Percentiles rank a stretch among this genome's conserved stretches.
These are phyloP conservation scores for Aspergillus floridensis DNA, from an alignment of 2,329 filamentous ascomycete genomes.

Conservation along the genomic window DNA sequence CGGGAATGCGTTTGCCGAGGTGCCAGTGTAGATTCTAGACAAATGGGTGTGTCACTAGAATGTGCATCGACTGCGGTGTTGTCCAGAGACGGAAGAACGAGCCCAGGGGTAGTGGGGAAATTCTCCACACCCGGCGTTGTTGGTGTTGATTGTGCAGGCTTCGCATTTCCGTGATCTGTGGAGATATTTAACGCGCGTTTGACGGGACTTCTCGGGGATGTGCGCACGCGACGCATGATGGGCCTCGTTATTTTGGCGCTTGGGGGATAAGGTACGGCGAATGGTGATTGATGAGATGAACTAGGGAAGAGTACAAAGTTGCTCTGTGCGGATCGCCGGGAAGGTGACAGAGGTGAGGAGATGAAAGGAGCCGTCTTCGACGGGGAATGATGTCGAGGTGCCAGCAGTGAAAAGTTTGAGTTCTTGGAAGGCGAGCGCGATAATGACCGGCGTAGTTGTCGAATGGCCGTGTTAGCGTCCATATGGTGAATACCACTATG, in stretches of 20 bases:
- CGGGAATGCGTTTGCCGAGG: constrained; percentile 43
- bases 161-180: constrained; percentile 68
- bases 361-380: constrained; percentile 51
- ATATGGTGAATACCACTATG: constrained; percentile 80
- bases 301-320: constrained; percentile 51
- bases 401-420: constrained; percentile 64
- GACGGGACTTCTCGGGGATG: constrained; percentile 76
- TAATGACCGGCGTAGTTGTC: constrained; percentile 79
- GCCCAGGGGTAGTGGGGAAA: constrained; percentile 31
- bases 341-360: constrained; percentile 58
- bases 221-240: constrained; percentile 52
- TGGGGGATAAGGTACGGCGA: constrained; percentile 64
- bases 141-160: constrained; percentile 49
- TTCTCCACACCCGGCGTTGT: constrained; percentile 50
- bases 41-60: constrained; percentile 41
- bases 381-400: constrained; percentile 48
- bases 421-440: constrained; percentile 90
- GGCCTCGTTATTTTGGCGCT: constrained; percentile 60
- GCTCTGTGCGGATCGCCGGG: constrained; percentile 52
- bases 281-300: constrained; percentile 50
- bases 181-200: constrained; percentile 72
- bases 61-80: constrained; percentile 21
- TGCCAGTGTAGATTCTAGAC: constrained; percentile 26
- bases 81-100: constrained; percentile 25
- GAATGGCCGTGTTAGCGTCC: constrained; percentile 76